These are phyloP conservation scores for Microsporum audouinii DNA, from an alignment of 2,329 filamentous ascomycete species.

Conservation along the genomic window DNA sequence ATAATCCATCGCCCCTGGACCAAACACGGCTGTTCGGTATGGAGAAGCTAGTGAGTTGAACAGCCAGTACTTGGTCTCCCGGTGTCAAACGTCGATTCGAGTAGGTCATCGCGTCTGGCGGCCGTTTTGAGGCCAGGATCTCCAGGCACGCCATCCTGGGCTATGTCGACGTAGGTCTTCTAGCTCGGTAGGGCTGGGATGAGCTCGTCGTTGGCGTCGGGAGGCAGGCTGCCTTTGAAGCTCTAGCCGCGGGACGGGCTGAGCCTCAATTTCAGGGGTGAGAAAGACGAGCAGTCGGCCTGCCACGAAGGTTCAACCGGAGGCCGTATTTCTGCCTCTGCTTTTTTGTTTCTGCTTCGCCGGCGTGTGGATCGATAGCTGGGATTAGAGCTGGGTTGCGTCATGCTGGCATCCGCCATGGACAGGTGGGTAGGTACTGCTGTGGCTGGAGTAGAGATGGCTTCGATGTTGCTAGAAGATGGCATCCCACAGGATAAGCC, in stretches of 20 bases:
- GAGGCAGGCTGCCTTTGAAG: background rate
- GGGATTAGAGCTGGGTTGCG: background rate
- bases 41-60: no score
- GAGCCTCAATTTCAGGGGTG: background rate
- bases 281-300: background rate
- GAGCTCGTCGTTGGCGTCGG: background rate
- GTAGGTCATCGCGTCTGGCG: background rate
- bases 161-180: background rate
- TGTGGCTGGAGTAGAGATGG: background rate
- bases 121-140: background rate
- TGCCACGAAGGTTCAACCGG: background rate
- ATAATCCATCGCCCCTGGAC: no score
- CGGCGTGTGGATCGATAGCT: background rate
- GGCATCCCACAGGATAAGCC: constrained; percentile 67
- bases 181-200: background rate
- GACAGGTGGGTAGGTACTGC: no score
- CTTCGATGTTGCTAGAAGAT: constrained; percentile 37
- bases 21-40: no score
- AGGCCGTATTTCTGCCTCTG: no score
- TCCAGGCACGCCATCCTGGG: background rate
- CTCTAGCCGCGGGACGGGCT: background rate
- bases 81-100: no score
- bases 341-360: background rate
- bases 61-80: no score
- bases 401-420: no score